phyloP scores from a whole-genome alignment of 768 basidiomycete species.

The Suillus brevipes region DNA sequence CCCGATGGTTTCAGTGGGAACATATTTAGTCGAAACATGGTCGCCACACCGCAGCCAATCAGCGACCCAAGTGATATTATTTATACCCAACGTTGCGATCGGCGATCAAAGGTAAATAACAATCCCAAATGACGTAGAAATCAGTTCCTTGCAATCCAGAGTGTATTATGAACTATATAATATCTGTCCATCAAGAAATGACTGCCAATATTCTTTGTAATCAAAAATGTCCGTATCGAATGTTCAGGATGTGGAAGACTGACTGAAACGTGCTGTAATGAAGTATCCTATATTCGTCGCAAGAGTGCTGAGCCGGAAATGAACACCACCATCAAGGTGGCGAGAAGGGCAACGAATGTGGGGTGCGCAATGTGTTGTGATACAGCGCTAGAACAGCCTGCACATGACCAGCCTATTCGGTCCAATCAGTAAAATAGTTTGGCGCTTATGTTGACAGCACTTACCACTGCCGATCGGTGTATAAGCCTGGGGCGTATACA shows the following conservation, averaged over 20 bases:
- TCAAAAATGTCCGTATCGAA: background rate
- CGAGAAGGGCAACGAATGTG: conserved; percentile 52
- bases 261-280: background rate
- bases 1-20: background rate
- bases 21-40: background rate
- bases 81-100: background rate
- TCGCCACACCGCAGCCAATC: background rate
- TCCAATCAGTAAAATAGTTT: background rate
- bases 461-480: conserved; percentile 59
- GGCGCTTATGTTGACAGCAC: conserved; percentile 14
- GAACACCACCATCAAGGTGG: conserved; percentile 62
- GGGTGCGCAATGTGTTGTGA: conserved; percentile 46
- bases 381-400: conserved; percentile 44
- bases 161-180: background rate
- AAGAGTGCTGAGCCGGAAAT: conserved; percentile 56
- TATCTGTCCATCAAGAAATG: conserved; percentile 1
- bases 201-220: background rate
- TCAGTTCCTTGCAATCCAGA: background rate
- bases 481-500: conserved; percentile 78
- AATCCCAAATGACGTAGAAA: background rate
- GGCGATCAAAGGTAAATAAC: background rate
- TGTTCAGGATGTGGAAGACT: too few relatives aligned
- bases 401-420: conserved; percentile 55
- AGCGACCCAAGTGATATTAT: background rate
- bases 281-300: conserved; percentile 12